These are phyloP conservation scores for Teratosphaeria nubilosa DNA, from an alignment of 2,329 filamentous ascomycete genomes.

Conservation along the genomic window DNA sequence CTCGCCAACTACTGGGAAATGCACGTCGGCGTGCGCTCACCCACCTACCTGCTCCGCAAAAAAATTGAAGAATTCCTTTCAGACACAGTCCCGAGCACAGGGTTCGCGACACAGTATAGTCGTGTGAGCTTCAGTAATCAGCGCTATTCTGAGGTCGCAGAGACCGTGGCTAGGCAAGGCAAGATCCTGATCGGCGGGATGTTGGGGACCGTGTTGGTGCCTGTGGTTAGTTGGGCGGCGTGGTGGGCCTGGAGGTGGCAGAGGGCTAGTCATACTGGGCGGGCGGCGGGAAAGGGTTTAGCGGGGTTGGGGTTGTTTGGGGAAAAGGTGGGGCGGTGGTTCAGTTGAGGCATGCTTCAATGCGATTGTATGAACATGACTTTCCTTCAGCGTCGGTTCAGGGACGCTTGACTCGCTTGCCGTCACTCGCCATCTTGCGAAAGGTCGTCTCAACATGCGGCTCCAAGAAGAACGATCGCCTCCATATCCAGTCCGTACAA, in stretches of 20 bases:
- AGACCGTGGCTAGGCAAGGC: constrained; percentile 59
- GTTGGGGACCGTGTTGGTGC: constrained; percentile 39
- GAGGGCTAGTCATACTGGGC: constrained; percentile 1
- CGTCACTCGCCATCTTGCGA: neutral
- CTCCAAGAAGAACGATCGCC: no score
- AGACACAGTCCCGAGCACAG: constrained; percentile 62
- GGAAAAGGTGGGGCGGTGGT: constrained; percentile 12
- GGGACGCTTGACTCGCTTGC: neutral
- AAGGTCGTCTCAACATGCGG: neutral
- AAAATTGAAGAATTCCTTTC: constrained; percentile 75
- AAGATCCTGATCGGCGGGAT: constrained; percentile 26
- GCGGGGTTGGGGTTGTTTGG: constrained; percentile 3
- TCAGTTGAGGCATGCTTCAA: constrained; percentile 7
- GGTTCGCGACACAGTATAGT: constrained; percentile 88
- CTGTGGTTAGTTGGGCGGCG: constrained; percentile 13
- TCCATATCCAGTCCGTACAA: no score
- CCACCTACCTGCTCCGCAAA: constrained; percentile 71
- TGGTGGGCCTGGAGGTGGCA: constrained; percentile 21
- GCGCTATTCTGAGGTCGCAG: constrained; percentile 73
- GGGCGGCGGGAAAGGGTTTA: constrained; percentile 1
- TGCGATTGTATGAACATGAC: neutral
- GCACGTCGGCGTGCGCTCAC: constrained; percentile 72
- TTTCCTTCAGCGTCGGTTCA: no score
- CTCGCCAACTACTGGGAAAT: constrained; percentile 90
- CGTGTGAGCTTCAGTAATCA: constrained; percentile 91